phyloP scores from a whole-genome alignment of 2,329 filamentous ascomycete species.

The Exophiala sp. region DNA sequence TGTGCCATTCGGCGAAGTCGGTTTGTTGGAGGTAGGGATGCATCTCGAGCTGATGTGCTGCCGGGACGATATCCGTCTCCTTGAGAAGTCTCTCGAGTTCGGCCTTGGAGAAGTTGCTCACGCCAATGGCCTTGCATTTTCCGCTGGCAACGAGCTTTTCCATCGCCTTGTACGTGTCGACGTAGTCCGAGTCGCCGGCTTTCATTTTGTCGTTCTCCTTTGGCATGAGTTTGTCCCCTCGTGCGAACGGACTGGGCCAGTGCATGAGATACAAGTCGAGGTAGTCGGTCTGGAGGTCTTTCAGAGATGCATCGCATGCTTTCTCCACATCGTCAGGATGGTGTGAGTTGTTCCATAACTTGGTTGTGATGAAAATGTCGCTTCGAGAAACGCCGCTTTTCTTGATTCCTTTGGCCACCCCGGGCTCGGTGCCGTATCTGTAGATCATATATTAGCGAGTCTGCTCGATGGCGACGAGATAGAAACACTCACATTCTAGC shows the following conservation, averaged over 20 bases:
- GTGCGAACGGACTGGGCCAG: constrained; percentile 57
- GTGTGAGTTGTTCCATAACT: constrained; percentile 65
- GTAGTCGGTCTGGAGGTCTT: constrained; percentile 63
- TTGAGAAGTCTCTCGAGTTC: constrained; percentile 49
- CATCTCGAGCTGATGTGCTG: constrained; percentile 51
- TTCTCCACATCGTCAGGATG: constrained; percentile 59
- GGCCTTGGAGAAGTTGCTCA: constrained; percentile 51
- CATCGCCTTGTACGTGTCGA: constrained; percentile 53
- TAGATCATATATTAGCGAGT: neutral
- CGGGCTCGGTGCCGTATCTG: constrained; percentile 62
- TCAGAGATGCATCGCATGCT: constrained; percentile 59
- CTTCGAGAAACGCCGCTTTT: constrained; percentile 62
- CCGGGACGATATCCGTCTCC: constrained; percentile 44
- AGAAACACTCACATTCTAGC: constrained; percentile 39
- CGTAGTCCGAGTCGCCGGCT: constrained; percentile 46
- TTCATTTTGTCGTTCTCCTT: constrained; percentile 42
- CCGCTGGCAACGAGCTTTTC: constrained; percentile 40
- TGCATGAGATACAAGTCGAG: constrained; percentile 69
- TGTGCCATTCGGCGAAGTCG: constrained; percentile 49
- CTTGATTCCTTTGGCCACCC: constrained; percentile 63
- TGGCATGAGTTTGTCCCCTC: constrained; percentile 47
- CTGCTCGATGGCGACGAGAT: neutral
- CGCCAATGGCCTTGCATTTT: constrained; percentile 50
- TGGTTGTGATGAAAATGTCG: constrained; percentile 65
- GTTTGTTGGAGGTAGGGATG: constrained; percentile 54